A percentile compares a stretch with the other conserved stretches of the same genome.
phyloP scores from a whole-genome alignment of 805 yeast genomes.

The Metschnikowia peoriensis region DNA sequence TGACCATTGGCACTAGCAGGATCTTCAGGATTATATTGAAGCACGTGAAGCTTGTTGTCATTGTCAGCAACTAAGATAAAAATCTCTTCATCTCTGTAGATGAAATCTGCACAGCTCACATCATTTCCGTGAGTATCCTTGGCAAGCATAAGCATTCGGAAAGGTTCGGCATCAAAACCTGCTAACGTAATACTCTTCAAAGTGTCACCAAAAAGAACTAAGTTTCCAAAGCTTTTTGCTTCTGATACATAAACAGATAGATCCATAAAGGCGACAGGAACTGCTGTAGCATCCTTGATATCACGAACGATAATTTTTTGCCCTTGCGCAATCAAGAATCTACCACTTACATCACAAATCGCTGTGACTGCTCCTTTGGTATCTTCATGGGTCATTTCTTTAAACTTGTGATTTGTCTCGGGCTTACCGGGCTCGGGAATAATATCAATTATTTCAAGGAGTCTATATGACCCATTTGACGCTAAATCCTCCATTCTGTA shows the following conservation, averaged over 20 bases:
- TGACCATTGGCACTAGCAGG: conserved; percentile 80
- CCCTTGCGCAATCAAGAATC: conserved; percentile 83
- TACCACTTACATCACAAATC: conserved; percentile 76
- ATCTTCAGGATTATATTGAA: conserved; percentile 92
- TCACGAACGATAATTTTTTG: conserved; percentile 79
- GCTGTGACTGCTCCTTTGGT: conserved; percentile 83
- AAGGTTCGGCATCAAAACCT: conserved; percentile 95
- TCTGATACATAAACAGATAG: conserved; percentile 77
- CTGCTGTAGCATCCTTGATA: conserved; percentile 81
- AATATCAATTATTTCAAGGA: conserved; percentile 74
- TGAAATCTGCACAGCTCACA: conserved; percentile 72
- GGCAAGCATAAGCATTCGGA: conserved; percentile 74
- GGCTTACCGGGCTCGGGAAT: conserved; percentile 89
- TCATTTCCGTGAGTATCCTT: conserved; percentile 66
- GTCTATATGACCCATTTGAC: conserved; percentile 72
- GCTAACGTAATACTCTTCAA: conserved; percentile 73
- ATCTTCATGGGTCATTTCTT: conserved; percentile 67
- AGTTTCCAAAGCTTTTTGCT: conserved; percentile 77
- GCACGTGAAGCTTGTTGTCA: conserved; percentile 60
- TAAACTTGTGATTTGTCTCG: conserved; percentile 76
- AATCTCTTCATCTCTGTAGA: conserved; percentile 67
- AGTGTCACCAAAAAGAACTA: conserved; percentile 79
- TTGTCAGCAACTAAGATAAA: conserved; percentile 68
- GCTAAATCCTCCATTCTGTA: conserved; percentile 78
- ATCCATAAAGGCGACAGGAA: conserved; percentile 92